Percentiles rank a stretch among this genome's conserved stretches.
phyloP scores from a whole-genome alignment of 805 yeast genomes.

The Saccharomycopsis sp. region DNA sequence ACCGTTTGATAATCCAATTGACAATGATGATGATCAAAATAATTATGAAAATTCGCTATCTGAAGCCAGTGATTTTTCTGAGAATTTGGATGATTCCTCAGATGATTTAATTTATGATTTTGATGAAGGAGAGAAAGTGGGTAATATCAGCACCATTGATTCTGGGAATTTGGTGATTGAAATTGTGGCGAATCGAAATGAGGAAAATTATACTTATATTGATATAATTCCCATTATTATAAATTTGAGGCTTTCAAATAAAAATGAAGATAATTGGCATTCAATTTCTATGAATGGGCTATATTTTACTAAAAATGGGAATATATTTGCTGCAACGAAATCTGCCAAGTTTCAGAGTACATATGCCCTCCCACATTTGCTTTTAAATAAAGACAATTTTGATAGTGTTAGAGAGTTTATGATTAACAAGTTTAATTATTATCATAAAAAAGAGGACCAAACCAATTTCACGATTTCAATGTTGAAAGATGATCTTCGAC shows the following conservation, averaged over 20 bases:
- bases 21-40: neutral
- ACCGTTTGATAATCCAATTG: constrained; percentile 24
- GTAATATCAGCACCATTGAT: constrained; percentile 30
- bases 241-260: constrained; percentile 27
- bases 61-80: constrained; percentile 23
- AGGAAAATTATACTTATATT: constrained; percentile 19
- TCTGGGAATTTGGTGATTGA: constrained; percentile 26
- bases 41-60: no score
- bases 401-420: constrained; percentile 15
- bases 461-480: neutral
- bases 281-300: constrained; percentile 44
- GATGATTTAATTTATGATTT: constrained; percentile 22
- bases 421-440: constrained; percentile 25
- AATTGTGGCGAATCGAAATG: constrained; percentile 6
- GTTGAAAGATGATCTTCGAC: constrained; percentile 17
- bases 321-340: constrained; percentile 48
- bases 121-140: constrained; percentile 20
- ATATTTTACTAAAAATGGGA: constrained; percentile 61
- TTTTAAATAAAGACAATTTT: constrained; percentile 31
- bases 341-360: constrained; percentile 60
- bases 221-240: constrained; percentile 22
- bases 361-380: constrained; percentile 53
- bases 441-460: neutral
- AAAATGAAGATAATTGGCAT: constrained; percentile 43
- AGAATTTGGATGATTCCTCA: constrained; percentile 21